Base-by-base conservation (phyloP, 371 early-diverging fungal species). In the Mortierella sp. region DNA sequence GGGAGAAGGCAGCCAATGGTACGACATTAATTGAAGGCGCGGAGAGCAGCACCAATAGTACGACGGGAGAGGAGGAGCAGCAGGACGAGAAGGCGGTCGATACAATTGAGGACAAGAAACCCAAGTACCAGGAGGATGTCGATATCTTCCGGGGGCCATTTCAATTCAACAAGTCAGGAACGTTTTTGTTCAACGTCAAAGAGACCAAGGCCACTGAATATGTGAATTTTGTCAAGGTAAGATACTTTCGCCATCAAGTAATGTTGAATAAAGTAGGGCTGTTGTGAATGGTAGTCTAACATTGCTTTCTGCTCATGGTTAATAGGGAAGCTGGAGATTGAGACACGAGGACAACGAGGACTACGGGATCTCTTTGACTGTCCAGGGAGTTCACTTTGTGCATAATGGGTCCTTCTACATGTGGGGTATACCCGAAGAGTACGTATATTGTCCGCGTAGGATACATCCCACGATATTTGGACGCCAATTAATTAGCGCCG, bases 341-440 rank as follows among this genome's bases (percentile, higher is more conserved):
- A 87, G 85, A 61, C 90, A 92, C 68, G 86, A 87, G 1, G 89
- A 90, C 45, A 88, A 87, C 39, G 86, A 87, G 34, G 89, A 90
- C 79, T 86, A 79, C 65, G 92, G 92, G 1, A 87, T 89, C 9
- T 74, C 90, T 37, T 76, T 92, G 75, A 79, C 80, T 63, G 88
- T 90, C 39, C 90, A 88, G 48, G 92, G 92, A 26, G 82, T 91
- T 31, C 92, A 92, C 70, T 91, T 88, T 70, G 82, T 90, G 31
- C 80, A 76, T 24, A 89, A 90, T 64, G 92, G 92, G n/a, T 83
- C 91, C 2, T 72, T 92, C 29, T 92, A 88, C 61, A 76, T 92
- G 73, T 86, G 89, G 80, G 90, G 87, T 2, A 90, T 87, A 37
- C 89, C 90, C 19, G 88, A 90, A 50, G 85, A 88, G 91, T 91